Percentiles rank a stretch among this genome's conserved stretches.
phyloP scores from a whole-genome alignment of 352 stramenopile species.

The Thraustotheca clavata region DNA sequence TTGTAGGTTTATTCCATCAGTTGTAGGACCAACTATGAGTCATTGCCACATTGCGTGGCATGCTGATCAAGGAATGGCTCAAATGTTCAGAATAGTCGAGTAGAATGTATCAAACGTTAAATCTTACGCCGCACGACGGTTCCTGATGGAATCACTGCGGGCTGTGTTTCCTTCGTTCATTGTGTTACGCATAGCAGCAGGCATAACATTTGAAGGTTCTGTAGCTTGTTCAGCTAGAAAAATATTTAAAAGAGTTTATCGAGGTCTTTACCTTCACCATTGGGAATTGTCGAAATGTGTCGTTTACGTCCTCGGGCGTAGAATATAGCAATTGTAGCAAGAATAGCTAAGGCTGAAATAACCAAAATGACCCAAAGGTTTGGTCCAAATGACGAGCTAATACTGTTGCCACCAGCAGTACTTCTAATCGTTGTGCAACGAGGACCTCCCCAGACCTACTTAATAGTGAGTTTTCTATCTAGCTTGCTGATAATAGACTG shows the following conservation, averaged over 20 bases:
- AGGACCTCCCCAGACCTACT: slow-evolving; percentile 27
- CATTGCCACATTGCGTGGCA: slow-evolving; percentile 72
- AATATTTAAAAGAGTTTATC: no score
- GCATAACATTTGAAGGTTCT: neutral
- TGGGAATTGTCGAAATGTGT: slow-evolving; percentile 7
- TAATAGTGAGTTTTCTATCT: no score
- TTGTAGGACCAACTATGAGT: slow-evolving; percentile 53
- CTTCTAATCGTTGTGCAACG: slow-evolving; percentile 24
- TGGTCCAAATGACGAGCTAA: slow-evolving; percentile 3
- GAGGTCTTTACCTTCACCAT: no score
- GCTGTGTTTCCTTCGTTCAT: neutral
- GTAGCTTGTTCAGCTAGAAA: no score
- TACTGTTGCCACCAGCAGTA: neutral
- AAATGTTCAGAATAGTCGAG: no score
- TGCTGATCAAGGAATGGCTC: slow-evolving; percentile 63
- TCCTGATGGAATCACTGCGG: neutral
- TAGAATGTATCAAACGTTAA: no score
- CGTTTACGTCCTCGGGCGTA: slow-evolving; percentile 4
- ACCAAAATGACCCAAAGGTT: slow-evolving; percentile 4
- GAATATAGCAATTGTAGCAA: neutral
- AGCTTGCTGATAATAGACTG: neutral
- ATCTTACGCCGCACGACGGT: neutral
- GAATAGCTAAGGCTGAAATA: slow-evolving; percentile 1
- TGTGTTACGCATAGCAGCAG: neutral
- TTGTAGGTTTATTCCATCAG: slow-evolving; percentile 33